Conservation (phyloP, 805 yeast species). For the Kodamaea fukazawae region DNA sequence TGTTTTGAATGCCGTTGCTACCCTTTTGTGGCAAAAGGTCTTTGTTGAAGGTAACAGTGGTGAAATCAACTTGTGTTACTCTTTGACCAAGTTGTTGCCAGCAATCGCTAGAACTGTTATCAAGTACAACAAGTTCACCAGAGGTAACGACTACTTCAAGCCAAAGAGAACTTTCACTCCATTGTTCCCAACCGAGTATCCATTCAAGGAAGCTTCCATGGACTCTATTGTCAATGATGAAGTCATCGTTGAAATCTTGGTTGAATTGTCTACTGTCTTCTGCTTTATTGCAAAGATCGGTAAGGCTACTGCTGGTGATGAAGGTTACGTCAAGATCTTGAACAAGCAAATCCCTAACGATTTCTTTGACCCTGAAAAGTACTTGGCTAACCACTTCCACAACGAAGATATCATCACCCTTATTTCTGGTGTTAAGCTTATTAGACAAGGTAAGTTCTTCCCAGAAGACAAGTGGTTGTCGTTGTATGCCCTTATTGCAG, state of each 20-base stretch:
- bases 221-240: slow-evolving; percentile 75
- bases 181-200: slow-evolving; percentile 66
- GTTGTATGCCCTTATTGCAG: slow-evolving; percentile 53
- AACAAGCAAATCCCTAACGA: slow-evolving; percentile 29
- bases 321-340: slow-evolving; percentile 45
- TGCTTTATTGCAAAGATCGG: slow-evolving; percentile 54
- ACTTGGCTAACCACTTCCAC: slow-evolving; percentile 40
- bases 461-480: slow-evolving; percentile 77
- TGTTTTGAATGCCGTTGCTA: slow-evolving; percentile 50
- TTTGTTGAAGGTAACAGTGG: slow-evolving; percentile 25
- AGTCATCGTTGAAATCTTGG: slow-evolving; percentile 63
- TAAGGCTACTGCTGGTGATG: slow-evolving; percentile 35
- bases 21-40: slow-evolving; percentile 33
- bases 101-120: slow-evolving; percentile 50
- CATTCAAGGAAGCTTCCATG: slow-evolving; percentile 61
- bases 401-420: slow-evolving; percentile 44
- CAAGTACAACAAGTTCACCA: slow-evolving; percentile 50
- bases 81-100: slow-evolving; percentile 53
- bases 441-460: slow-evolving; percentile 56
- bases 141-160: slow-evolving; percentile 45
- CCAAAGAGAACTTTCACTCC: slow-evolving; percentile 64
- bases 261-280: slow-evolving; percentile 66
- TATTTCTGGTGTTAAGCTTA: slow-evolving; percentile 48
- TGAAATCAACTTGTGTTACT: slow-evolving; percentile 42
- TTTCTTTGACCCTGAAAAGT: slow-evolving; percentile 39